Base-by-base conservation (phyloP, 2,329 filamentous ascomycete genomes). In the Scedosporium boydii region DNA sequence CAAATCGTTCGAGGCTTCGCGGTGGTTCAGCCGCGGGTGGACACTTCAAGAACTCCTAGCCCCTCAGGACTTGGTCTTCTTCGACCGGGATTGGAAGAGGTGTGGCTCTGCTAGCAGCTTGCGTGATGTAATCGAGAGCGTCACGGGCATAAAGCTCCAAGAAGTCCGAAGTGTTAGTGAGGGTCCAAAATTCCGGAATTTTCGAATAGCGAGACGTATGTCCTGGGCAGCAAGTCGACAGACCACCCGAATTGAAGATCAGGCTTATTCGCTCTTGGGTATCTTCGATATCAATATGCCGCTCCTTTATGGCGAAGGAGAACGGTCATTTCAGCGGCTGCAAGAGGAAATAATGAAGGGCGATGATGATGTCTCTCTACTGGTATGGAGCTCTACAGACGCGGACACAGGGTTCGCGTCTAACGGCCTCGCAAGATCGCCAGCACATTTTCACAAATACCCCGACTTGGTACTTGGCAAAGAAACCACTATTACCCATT, bases 21-120 rank as follows among this genome's bases (percentile, higher is more conserved):
- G 16, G 53, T 68, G 66, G 66, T 67, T 67, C 16, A 60, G 46
- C 3, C 63, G 66, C 1, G 65, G 59, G n/a, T 67, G 66, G 66
- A 68, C 66, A 0, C 51, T 66, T 1, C 64, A 64, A 0, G 66
- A 67, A 27, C 62, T 68, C 10, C 46, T 68, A 16, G 65, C 66
- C 0, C 55, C 66, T 1, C 21, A 5, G 26, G 3, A 12, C 16
- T 14, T 63, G 9, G 44, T 55, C 0, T 67, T 67, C n/a, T 62
- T 63, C n/a, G 58, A 60, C 51, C 38, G 38, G 0, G 62, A 65
- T 27, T 68, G 64, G 65, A 58, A 58, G n/a, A 14, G n/a, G 12
- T n/a, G 10, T 14, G 42, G 42, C 12, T 14, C 42, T 44, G n/a
- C 12, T 12, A n/a, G 10, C 42, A 6, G 7, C 12, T 44, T 44